These are phyloP conservation scores for Chrysoporthe puriensis DNA, from an alignment of 2,329 filamentous ascomycete species.

Conservation along the genomic window DNA sequence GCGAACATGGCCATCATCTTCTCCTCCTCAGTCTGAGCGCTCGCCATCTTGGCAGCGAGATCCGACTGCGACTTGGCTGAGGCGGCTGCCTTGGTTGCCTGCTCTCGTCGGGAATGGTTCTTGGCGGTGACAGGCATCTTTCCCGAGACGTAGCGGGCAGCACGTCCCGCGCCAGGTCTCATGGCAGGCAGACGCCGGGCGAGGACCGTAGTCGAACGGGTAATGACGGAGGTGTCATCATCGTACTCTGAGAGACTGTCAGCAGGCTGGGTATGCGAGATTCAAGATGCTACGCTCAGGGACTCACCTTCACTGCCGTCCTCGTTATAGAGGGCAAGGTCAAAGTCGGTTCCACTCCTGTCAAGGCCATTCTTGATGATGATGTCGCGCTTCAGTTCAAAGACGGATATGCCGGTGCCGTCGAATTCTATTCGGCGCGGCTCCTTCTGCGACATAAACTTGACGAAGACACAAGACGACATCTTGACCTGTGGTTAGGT, in stretches of 20 bases:
- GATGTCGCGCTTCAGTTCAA: conserved; percentile 98
- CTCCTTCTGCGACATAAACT: conserved; percentile 99
- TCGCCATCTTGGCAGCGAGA: conserved; percentile 69
- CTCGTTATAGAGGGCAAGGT: conserved; percentile 91
- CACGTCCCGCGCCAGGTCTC: conserved; percentile 84
- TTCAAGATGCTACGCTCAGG: conserved; percentile 4
- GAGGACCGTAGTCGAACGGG: conserved; percentile 90
- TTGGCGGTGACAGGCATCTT: conserved; percentile 92
- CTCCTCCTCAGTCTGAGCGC: conserved; percentile 88
- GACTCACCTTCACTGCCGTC: conserved; percentile 85
- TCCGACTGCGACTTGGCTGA: conserved; percentile 58
- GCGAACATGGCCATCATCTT: conserved; percentile 91
- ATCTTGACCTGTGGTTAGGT: conserved; percentile 56
- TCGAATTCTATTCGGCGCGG: conserved; percentile 94
- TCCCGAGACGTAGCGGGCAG: conserved; percentile 92
- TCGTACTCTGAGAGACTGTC: conserved; percentile 73
- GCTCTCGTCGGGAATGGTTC: conserved; percentile 71
- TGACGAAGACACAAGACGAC: conserved; percentile 99
- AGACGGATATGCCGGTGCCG: conserved; percentile 96
- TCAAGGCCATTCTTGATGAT: conserved; percentile 92
- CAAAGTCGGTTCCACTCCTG: conserved; percentile 88
- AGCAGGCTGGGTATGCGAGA: conserved; percentile 4
- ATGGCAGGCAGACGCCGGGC: conserved; percentile 83
- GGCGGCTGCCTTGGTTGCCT: conserved; percentile 58
- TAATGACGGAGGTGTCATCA: conserved; percentile 97